Percentiles rank a stretch among this genome's conserved stretches.
phyloP scores from a whole-genome alignment of 805 yeast species.

The Ogataea populi-albae region DNA sequence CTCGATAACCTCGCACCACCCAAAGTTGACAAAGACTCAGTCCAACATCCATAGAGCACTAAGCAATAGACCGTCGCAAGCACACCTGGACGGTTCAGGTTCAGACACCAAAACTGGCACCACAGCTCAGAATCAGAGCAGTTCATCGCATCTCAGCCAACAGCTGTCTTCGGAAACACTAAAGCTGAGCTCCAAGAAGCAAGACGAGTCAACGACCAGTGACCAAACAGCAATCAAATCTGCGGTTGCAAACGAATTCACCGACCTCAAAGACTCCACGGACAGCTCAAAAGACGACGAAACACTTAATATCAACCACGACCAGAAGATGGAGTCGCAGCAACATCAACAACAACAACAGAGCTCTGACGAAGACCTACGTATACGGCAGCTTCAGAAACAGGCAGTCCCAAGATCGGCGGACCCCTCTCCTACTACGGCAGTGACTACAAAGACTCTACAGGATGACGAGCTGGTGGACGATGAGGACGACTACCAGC shows the following conservation, averaged over 20 bases:
- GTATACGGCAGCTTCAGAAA: constrained; percentile 10
- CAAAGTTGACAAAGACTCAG: constrained; percentile 31
- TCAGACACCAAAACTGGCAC: constrained; percentile 10
- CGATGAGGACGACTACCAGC: constrained; percentile 17
- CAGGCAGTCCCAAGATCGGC: constrained; percentile 15
- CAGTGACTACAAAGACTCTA: constrained; percentile 9
- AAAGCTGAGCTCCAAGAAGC: constrained; percentile 1
- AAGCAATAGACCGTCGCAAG: constrained; percentile 20
- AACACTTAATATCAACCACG: constrained; percentile 19
- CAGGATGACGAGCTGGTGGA: constrained; percentile 20
- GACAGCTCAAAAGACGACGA: constrained; percentile 37
- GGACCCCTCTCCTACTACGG: constrained; percentile 10
- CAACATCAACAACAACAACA: no score
- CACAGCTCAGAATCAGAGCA: neutral
- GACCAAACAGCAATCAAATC: constrained; percentile 13
- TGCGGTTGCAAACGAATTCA: constrained; percentile 26
- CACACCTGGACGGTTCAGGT: constrained; percentile 9
- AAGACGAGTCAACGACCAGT: constrained; percentile 6
- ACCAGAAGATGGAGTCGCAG: constrained; percentile 4
- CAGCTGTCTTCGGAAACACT: constrained; percentile 1
- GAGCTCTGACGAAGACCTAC: constrained; percentile 16
- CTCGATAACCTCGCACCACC: constrained; percentile 22
- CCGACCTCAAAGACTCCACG: constrained; percentile 34
- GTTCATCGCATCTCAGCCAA: neutral
- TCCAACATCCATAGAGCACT: constrained; percentile 35